phyloP scores from a whole-genome alignment of 2,329 filamentous ascomycete genomes.

The Paraconiothyrium brasiliense region DNA sequence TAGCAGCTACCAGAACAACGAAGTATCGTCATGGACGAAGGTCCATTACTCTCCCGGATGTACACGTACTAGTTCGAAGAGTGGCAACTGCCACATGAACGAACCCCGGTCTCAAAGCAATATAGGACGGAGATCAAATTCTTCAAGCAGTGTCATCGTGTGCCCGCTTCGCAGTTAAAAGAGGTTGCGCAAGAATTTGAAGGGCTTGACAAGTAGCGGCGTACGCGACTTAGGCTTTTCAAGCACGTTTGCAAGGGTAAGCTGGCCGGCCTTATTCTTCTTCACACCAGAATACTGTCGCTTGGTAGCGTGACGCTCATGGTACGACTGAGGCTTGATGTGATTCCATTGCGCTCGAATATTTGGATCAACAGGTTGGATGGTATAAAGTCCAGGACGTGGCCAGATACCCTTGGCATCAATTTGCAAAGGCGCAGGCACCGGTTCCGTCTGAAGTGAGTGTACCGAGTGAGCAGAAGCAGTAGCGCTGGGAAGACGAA shows the following conservation, averaged over 20 bases:
- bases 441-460: not conserved
- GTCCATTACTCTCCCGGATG: not conserved
- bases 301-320: too few relatives aligned
- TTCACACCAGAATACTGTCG: not conserved
- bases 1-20: not conserved
- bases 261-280: not conserved
- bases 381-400: not conserved
- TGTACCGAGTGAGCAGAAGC: not conserved
- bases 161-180: not conserved
- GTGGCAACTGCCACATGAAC: not conserved
- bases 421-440: not conserved
- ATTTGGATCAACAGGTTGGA: not conserved
- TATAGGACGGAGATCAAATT: not conserved
- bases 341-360: not conserved
- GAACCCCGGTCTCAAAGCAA: not conserved
- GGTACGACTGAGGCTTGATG: too few relatives aligned
- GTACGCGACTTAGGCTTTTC: not conserved
- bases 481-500: not conserved
- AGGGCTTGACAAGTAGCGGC: not conserved
- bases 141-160: not conserved
- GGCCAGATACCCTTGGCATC: not conserved
- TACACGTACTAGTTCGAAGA: not conserved
- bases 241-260: not conserved
- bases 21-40: too few relatives aligned
- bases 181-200: not conserved